A percentile compares a stretch with the other conserved stretches of the same genome.
Conservation (phyloP, 805 yeast genomes). For the Starmerella powellii region DNA sequence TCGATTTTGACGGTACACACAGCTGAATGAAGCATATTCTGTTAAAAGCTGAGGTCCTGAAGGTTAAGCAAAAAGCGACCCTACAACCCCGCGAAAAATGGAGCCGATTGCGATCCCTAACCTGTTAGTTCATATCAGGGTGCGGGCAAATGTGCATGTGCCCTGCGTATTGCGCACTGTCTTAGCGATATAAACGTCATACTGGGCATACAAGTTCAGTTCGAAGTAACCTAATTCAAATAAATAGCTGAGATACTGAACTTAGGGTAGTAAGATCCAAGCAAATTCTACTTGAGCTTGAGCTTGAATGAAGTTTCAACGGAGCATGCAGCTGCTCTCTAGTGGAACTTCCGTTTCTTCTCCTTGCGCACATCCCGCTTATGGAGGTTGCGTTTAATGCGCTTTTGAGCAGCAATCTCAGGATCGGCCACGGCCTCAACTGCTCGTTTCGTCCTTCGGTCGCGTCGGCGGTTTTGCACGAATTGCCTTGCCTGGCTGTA, state of each 20-base stretch:
- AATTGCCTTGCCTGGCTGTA: conserved; percentile 52
- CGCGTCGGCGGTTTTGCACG: conserved; percentile 54
- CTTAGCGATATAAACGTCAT: too few species aligned
- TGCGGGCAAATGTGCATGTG: not conserved
- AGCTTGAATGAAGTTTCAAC: too few species aligned
- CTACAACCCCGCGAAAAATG: too few species aligned
- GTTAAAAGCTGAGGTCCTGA: too few species aligned
- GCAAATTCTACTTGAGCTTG: too few species aligned
- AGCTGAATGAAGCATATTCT: conserved; percentile 9
- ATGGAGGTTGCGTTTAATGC: conserved; percentile 61
- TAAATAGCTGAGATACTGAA: too few species aligned
- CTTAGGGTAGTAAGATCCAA: too few species aligned
- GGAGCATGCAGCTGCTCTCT: too few species aligned
- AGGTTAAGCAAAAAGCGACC: too few species aligned
- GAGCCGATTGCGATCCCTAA: too few species aligned
- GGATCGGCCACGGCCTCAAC: conserved; percentile 69
- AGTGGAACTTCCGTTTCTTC: not conserved
- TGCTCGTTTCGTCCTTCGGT: conserved; percentile 64
- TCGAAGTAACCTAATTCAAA: too few species aligned
- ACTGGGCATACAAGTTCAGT: too few species aligned
- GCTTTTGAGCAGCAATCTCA: conserved; percentile 66
- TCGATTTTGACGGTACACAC: conserved; percentile 1
- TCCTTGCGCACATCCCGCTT: conserved; percentile 55
- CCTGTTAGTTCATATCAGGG: not conserved
- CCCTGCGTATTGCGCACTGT: not conserved